Conservation (phyloP, 2,329 filamentous ascomycete genomes). For the Claviceps cyperi region DNA sequence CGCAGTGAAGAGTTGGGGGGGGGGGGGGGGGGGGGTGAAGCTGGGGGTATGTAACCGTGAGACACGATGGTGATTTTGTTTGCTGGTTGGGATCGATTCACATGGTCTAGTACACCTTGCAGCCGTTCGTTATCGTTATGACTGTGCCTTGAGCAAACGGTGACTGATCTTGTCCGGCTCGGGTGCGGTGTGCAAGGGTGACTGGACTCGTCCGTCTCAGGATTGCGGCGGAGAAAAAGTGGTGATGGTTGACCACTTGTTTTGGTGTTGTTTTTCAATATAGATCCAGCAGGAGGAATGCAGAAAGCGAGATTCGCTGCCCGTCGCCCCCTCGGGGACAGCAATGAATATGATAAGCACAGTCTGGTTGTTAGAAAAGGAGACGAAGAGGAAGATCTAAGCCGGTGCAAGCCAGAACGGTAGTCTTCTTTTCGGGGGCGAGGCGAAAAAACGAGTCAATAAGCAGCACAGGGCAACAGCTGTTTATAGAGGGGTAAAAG, state of each 20-base stretch:
- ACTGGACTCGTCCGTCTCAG: no score
- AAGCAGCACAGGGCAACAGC: constrained; percentile 9
- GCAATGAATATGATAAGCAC: constrained; percentile 8
- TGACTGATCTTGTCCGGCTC: no score
- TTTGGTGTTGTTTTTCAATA: no score
- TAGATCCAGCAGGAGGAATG: constrained; percentile 1
- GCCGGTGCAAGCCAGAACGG: constrained; percentile 5
- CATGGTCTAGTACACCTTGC: not conserved
- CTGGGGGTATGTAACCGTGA: not conserved
- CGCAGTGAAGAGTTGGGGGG: not conserved
- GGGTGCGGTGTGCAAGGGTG: no score
- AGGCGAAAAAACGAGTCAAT: constrained; percentile 6
- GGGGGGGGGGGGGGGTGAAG: not conserved
- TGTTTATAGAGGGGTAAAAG: not conserved
- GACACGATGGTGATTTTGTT: not conserved
- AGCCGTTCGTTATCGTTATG: constrained; percentile 4
- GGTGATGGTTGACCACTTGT: no score
- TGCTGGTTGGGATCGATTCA: not conserved
- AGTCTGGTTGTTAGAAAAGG: constrained; percentile 6
- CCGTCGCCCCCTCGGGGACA: constrained; percentile 10
- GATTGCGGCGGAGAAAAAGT: no score
- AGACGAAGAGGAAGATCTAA: constrained; percentile 1
- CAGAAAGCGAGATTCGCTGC: constrained; percentile 9
- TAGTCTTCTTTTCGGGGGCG: no score
- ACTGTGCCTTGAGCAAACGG: not conserved